Conservation (phyloP, 2,329 filamentous ascomycete species). For the Cladobotryum protrusum region DNA sequence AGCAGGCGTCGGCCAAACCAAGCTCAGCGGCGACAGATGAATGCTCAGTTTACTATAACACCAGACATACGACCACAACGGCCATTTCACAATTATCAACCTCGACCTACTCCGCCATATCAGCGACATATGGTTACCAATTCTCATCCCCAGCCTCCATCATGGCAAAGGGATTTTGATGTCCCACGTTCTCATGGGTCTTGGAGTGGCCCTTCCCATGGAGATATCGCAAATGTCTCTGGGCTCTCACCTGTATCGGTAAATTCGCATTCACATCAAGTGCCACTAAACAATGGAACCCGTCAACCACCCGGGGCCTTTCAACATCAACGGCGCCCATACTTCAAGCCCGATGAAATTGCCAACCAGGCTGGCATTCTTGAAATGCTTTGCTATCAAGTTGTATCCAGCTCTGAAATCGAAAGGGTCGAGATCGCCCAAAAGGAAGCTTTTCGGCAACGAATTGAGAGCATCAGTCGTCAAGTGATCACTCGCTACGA, state of each 20-base stretch:
- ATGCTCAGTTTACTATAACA: conserved; percentile 50
- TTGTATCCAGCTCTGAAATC: conserved; percentile 56
- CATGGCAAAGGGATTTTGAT: conserved; percentile 14
- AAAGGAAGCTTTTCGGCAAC: conserved; percentile 64
- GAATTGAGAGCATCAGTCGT: conserved; percentile 60
- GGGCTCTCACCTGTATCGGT: conserved; percentile 1
- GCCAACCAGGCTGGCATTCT: conserved; percentile 43
- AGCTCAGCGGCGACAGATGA: conserved; percentile 58
- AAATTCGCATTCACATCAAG: conserved; percentile 14
- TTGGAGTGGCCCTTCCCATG: conserved; percentile 19
- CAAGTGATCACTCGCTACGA: conserved; percentile 52
- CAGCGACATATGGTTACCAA: conserved; percentile 19
- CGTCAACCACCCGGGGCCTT: conserved; percentile 12
- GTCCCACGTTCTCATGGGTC: conserved; percentile 13
- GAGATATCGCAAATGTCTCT: neutral
- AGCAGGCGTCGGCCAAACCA: conserved; percentile 52
- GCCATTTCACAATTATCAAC: conserved; percentile 15
- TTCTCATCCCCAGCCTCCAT: conserved; percentile 15
- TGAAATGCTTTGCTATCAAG: conserved; percentile 39
- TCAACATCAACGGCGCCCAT: conserved; percentile 25
- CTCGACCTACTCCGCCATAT: conserved; percentile 18
- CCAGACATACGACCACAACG: conserved; percentile 42
- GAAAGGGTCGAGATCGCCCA: conserved; percentile 54
- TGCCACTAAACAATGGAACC: conserved; percentile 9
- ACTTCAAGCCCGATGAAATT: conserved; percentile 40